Base-by-base conservation (phyloP, 305 asterid species). In the Fraxinus xanthoxyloides region DNA sequence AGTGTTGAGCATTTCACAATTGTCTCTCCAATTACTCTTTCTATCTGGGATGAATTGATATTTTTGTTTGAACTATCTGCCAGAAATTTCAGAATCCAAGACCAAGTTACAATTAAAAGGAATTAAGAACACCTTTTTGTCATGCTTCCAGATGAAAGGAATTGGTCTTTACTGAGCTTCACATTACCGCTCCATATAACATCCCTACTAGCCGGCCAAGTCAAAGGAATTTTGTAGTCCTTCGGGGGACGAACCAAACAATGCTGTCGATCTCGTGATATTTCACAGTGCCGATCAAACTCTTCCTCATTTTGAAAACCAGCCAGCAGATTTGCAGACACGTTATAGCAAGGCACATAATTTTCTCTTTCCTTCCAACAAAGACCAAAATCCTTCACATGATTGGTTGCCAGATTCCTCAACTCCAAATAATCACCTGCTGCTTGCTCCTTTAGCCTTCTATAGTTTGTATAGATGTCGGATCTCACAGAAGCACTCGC, bases 101-200 rank as follows among this genome's bases (percentile, higher is more conserved):
- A 67, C 36, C 36, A 26, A 67, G 38, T 67, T 36, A 1, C 21
- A 3, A 48, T 38, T 23, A 38, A 59, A 15, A 35, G 79, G 77
- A 80, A 76, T 70, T 3, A 56, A 84, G 78, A 86, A 32, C 76
- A 93, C 99, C 99, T 90, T 89, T 96, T 96, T 23, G 97, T 94
- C 98, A 93, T 96, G 91, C 97, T 94, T 76, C 99, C 98, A 0
- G 99, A 96, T 74, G 99, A 94, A 87, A 96, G 98, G 87, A 96
- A 96, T 84, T 96, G 99, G 85, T 94, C 98, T 89, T 94, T 94
- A 84, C 97, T 90, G 81, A 96, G 88, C 91, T 92, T 96, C 85
- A 96, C 98, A 89, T 96, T 96, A 83, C 93, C 99, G 77, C 97
- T 94, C 98, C 98, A 94, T 83, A 92, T 87, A 78, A 92, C 91